A percentile compares a stretch with the other conserved stretches of the same genome.
These are phyloP conservation scores for Diatrype stigma DNA, from an alignment of 2,329 filamentous ascomycete species.

Conservation along the genomic window DNA sequence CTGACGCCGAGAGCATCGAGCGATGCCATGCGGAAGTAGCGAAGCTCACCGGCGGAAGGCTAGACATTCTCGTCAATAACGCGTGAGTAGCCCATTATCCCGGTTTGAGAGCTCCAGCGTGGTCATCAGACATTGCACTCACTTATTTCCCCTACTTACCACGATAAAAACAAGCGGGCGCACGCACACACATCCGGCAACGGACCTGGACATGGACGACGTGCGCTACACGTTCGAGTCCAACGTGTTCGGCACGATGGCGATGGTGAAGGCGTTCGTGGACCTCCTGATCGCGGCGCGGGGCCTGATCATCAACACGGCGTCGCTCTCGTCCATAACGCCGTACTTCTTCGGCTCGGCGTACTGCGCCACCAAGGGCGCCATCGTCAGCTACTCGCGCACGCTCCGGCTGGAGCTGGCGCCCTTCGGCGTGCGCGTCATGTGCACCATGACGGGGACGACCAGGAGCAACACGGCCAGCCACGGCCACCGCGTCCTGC, in stretches of 20 bases:
- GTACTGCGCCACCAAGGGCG: constrained; percentile 48
- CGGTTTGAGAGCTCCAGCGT: background rate
- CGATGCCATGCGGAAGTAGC: constrained; percentile 38
- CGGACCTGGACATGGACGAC: constrained; percentile 46
- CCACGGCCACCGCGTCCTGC: constrained; percentile 34
- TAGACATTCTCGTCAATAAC: constrained; percentile 55
- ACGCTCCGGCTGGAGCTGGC: constrained; percentile 45
- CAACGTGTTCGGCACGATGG: constrained; percentile 52
- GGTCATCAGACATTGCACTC: too few species aligned
- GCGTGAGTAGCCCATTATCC: constrained; percentile 33
- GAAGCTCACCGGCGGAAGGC: constrained; percentile 42
- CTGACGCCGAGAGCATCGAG: constrained; percentile 42
- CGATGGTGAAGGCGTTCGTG: constrained; percentile 44
- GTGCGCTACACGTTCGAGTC: constrained; percentile 48
- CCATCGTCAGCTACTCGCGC: constrained; percentile 46
- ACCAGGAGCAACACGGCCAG: constrained; percentile 42
- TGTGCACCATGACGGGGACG: constrained; percentile 48
- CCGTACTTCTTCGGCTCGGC: constrained; percentile 46
- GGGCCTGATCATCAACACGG: constrained; percentile 49
- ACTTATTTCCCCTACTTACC: too few species aligned
- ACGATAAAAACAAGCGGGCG: constrained; percentile 42
- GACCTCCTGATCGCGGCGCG: constrained; percentile 41
- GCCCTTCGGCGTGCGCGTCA: constrained; percentile 48
- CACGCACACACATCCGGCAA: constrained; percentile 42
- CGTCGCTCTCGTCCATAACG: constrained; percentile 40